Conservation (phyloP, 139 green algal genomes). For the Yamagishiella unicocca region DNA sequence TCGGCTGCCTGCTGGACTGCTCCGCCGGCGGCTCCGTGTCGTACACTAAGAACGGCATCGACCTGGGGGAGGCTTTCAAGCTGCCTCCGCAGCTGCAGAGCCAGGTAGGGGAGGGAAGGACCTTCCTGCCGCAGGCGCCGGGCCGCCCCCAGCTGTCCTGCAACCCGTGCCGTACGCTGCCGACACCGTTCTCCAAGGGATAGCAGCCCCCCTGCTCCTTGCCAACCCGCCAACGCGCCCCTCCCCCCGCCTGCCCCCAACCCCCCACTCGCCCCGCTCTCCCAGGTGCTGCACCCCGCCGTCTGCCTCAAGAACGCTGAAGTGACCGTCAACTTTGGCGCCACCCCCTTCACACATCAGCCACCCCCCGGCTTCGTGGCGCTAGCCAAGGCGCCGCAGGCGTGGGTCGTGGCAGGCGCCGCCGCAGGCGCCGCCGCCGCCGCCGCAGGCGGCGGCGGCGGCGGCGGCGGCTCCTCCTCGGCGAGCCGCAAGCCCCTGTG, state of each 20-base stretch:
- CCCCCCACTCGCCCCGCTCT: not conserved
- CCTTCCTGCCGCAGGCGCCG: not conserved
- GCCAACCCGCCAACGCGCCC: not conserved
- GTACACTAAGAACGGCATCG: conserved; percentile 78
- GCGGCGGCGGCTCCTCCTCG: not conserved
- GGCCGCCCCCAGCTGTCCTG: not conserved
- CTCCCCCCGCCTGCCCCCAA: not conserved
- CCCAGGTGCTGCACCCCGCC: conserved; percentile 76
- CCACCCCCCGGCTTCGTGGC: conserved; percentile 15
- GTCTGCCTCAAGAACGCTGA: conserved; percentile 88
- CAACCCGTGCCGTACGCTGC: too few relatives aligned
- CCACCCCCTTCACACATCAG: not conserved
- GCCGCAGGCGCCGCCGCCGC: not conserved
- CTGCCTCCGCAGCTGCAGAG: conserved; percentile 63
- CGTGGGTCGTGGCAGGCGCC: conserved; percentile 25
- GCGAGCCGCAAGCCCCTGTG: conserved; percentile 72
- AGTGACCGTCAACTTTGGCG: conserved; percentile 77
- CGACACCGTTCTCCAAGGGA: too few relatives aligned
- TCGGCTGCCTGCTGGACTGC: conserved; percentile 58
- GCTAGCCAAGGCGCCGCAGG: conserved; percentile 27
- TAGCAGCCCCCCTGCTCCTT: too few relatives aligned
- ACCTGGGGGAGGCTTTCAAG: conserved; percentile 73
- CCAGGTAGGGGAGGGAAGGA: conserved; percentile 25
- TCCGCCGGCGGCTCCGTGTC: conserved; percentile 48
- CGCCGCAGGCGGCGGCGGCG: not conserved